Conservation (phyloP, 1,284 basidiomycete genomes). For the Ustilago esculenta region DNA sequence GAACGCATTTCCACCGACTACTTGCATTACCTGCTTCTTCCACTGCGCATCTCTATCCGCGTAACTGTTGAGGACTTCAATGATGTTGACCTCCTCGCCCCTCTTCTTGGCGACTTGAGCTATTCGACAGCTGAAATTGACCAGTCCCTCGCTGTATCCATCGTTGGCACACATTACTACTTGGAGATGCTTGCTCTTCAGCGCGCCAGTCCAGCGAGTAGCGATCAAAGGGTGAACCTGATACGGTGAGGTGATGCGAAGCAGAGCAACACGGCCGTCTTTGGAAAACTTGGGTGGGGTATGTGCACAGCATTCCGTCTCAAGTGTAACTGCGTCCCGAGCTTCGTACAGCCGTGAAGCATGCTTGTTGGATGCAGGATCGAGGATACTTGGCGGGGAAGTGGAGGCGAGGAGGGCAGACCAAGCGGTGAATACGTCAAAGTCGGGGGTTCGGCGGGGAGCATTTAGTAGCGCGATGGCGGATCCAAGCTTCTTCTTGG, state of each 20-base stretch:
- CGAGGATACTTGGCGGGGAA: constrained; percentile 36
- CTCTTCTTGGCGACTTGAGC: constrained; percentile 33
- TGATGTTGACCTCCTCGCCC: constrained; percentile 51
- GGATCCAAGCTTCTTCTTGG: constrained; percentile 46
- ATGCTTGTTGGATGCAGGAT: constrained; percentile 30
- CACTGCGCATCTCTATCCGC: constrained; percentile 38
- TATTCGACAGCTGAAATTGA: constrained; percentile 47
- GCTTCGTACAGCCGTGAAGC: constrained; percentile 41
- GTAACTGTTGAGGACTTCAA: constrained; percentile 46
- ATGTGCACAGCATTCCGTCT: constrained; percentile 54
- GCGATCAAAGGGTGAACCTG: constrained; percentile 58
- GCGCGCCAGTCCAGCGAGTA: constrained; percentile 52
- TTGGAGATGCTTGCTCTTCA: constrained; percentile 49
- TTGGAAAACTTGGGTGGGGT: constrained; percentile 55
- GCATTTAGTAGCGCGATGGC: constrained; percentile 54
- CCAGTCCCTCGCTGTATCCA: constrained; percentile 33
- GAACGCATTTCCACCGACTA: constrained; percentile 36
- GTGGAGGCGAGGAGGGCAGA: constrained; percentile 32
- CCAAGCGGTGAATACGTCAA: constrained; percentile 47
- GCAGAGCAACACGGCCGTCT: constrained; percentile 50
- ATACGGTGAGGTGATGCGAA: constrained; percentile 44
- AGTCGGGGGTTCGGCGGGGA: constrained; percentile 43
- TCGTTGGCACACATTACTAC: constrained; percentile 58
- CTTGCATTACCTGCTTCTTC: constrained; percentile 15
- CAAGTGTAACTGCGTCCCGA: constrained; percentile 31